Conservation (phyloP, 1,284 basidiomycete genomes). For the Boletellus deceptivus region DNA sequence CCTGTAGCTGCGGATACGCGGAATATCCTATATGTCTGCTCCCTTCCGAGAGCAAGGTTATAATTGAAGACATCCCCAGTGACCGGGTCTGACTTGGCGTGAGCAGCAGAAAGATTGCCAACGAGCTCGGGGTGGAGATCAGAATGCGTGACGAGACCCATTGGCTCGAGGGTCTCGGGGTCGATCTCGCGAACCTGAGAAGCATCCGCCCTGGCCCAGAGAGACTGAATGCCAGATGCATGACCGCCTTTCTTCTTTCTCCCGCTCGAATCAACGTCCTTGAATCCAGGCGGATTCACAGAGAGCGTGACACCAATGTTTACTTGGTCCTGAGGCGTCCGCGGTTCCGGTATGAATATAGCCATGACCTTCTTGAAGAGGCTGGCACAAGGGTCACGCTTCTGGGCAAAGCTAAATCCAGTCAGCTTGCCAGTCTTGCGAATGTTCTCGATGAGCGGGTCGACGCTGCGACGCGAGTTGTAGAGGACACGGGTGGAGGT, state of each 20-base stretch:
- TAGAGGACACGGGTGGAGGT: slow-evolving; percentile 26
- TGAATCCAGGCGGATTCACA: slow-evolving; percentile 30
- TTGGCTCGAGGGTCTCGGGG: slow-evolving; percentile 36
- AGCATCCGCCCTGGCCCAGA: slow-evolving; percentile 36
- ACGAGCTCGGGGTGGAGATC: slow-evolving; percentile 34
- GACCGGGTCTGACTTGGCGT: slow-evolving; percentile 36
- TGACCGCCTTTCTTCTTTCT: slow-evolving; percentile 24
- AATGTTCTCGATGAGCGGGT: slow-evolving; percentile 28
- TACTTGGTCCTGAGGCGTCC: slow-evolving; percentile 1
- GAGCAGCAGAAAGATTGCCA: slow-evolving; percentile 36
- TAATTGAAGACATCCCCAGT: slow-evolving; percentile 39
- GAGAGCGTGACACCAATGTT: slow-evolving; percentile 32
- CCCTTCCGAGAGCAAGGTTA: slow-evolving; percentile 26
- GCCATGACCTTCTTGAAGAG: slow-evolving; percentile 34
- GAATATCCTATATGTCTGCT: slow-evolving; percentile 34
- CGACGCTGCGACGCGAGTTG: slow-evolving; percentile 28
- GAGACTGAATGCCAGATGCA: slow-evolving; percentile 27
- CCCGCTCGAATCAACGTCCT: slow-evolving; percentile 11
- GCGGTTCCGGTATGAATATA: slow-evolving; percentile 26
- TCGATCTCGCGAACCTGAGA: slow-evolving; percentile 31
- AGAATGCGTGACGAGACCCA: slow-evolving; percentile 27
- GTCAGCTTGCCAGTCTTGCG: slow-evolving; percentile 22
- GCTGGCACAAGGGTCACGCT: slow-evolving; percentile 29
- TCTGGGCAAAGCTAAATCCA: slow-evolving; percentile 29
- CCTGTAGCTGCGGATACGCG: slow-evolving; percentile 31